Evolutionary conservation across 108 stramenopile genomes (phyloP).

Genomic region (Skeletonema grethae): DNA sequence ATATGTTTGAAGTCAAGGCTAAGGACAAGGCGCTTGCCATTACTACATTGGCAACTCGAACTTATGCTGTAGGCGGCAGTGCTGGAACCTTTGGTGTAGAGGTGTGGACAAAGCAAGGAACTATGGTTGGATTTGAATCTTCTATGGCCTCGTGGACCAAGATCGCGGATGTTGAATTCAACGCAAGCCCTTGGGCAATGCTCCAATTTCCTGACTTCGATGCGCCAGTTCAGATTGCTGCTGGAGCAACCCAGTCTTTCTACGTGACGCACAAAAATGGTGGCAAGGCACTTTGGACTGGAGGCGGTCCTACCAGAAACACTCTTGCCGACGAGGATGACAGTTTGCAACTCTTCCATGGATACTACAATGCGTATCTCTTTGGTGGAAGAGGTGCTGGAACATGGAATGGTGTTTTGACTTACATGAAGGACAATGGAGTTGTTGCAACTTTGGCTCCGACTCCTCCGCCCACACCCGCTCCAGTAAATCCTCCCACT

Average conservation of each 20-base stretch:
- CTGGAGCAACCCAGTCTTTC: conserved; percentile 7
- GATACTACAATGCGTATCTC: background rate
- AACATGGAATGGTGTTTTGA: background rate
- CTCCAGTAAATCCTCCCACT: background rate
- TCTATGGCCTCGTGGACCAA: conserved; percentile 1
- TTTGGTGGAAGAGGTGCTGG: background rate
- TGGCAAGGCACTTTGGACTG: background rate
- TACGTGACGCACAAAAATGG: conserved; percentile 1
- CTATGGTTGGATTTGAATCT: conserved; percentile 4
- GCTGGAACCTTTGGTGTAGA: background rate
- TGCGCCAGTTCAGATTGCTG: conserved; percentile 4
- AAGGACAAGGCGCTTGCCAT: background rate
- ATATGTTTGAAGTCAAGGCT: conserved; percentile 13
- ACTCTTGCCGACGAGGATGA: conserved; percentile 1
- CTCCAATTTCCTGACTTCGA: conserved; percentile 4
- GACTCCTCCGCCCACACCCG: background rate
- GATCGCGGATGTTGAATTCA: background rate
- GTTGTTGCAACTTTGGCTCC: background rate
- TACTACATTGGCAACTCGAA: conserved; percentile 6
- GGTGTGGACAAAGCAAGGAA: conserved; percentile 13
- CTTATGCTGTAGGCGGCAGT: background rate
- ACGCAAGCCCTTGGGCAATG: background rate
- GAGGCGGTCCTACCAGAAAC: background rate
- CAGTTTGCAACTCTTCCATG: background rate
- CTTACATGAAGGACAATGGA: background rate